Conservation (phyloP, 1,139 yeast genomes). For the Candida smagusa region DNA sequence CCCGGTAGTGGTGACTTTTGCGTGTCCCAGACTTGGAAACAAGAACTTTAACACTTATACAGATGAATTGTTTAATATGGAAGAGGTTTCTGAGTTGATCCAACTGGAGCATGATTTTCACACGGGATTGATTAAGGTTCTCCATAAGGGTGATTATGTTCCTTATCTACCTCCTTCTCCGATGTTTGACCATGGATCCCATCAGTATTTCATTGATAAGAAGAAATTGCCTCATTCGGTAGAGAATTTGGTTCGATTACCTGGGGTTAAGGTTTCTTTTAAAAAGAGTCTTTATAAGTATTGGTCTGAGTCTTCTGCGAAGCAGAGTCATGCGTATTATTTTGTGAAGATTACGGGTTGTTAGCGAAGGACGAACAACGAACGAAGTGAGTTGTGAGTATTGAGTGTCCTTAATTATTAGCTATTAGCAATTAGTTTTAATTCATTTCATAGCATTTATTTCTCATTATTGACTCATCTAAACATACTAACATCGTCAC, state of each 20-base stretch:
- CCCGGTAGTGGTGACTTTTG: slow-evolving; percentile 56
- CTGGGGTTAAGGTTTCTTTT: slow-evolving; percentile 1
- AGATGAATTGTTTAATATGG: slow-evolving; percentile 46
- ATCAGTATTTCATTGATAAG: slow-evolving; percentile 45
- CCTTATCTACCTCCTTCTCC: slow-evolving; percentile 56
- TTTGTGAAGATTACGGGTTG: slow-evolving; percentile 35
- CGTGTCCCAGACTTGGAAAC: slow-evolving; percentile 64
- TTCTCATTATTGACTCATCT: too few species aligned
- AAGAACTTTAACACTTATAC: slow-evolving; percentile 45
- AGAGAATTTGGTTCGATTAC: slow-evolving; percentile 23
- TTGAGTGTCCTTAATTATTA: too few species aligned
- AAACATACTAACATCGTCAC: too few species aligned
- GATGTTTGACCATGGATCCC: slow-evolving; percentile 46
- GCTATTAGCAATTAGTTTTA: too few species aligned
- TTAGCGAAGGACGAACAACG: slow-evolving; percentile 6
- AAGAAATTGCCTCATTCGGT: slow-evolving; percentile 44
- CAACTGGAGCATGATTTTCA: slow-evolving; percentile 15
- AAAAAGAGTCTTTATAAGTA: slow-evolving; percentile 8
- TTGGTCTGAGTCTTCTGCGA: slow-evolving; percentile 25
- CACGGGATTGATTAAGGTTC: slow-evolving; percentile 46
- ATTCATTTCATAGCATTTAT: too few species aligned
- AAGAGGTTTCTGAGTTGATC: slow-evolving; percentile 16
- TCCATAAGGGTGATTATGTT: slow-evolving; percentile 54
- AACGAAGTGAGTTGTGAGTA: too few species aligned
- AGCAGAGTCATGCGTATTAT: slow-evolving; percentile 33